These are phyloP conservation scores for Trypanosoma brucei DNA, from an alignment of 208 protist species.

Conservation along the genomic window DNA sequence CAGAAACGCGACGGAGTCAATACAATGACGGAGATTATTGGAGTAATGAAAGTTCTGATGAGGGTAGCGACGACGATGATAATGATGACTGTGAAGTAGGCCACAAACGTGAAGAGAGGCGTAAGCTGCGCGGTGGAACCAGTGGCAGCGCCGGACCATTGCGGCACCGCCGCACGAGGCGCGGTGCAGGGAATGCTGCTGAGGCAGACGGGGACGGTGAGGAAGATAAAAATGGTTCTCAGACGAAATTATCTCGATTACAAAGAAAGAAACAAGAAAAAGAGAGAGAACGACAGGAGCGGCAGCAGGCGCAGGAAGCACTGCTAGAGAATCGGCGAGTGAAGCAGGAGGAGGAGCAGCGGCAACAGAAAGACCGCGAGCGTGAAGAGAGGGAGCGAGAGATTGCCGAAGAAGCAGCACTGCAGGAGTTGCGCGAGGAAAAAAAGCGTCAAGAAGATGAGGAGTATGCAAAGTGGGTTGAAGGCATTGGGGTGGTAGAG, in stretches of 20 bases:
- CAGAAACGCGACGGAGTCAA: too few species aligned
- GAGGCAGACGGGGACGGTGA: constrained; percentile 1
- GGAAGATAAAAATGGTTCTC: constrained; percentile 14
- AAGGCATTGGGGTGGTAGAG: constrained; percentile 57
- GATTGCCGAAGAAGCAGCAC: constrained; percentile 36
- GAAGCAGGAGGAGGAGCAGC: constrained; percentile 6
- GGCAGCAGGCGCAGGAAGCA: constrained; percentile 24
- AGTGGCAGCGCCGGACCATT: neutral
- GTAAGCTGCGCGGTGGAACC: neutral
- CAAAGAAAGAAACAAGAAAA: constrained; percentile 61
- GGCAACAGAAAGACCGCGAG: constrained; percentile 22
- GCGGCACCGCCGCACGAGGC: neutral
- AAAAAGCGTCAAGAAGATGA: constrained; percentile 48
- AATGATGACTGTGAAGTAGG: constrained; percentile 3
- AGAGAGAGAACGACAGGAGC: constrained; percentile 47
- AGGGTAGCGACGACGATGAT: constrained; percentile 9
- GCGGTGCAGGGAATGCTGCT: neutral
- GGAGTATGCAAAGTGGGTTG: constrained; percentile 64
- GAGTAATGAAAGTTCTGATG: too few species aligned
- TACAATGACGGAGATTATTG: too few species aligned
- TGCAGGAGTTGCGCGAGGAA: constrained; percentile 59
- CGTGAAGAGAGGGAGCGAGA: constrained; percentile 29
- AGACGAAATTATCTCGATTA: constrained; percentile 38
- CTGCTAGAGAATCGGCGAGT: constrained; percentile 30
- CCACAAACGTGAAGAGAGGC: neutral